These are phyloP conservation scores for Cochliopodium minus DNA, from an alignment of 208 protist genomes.

Conservation along the genomic window DNA sequence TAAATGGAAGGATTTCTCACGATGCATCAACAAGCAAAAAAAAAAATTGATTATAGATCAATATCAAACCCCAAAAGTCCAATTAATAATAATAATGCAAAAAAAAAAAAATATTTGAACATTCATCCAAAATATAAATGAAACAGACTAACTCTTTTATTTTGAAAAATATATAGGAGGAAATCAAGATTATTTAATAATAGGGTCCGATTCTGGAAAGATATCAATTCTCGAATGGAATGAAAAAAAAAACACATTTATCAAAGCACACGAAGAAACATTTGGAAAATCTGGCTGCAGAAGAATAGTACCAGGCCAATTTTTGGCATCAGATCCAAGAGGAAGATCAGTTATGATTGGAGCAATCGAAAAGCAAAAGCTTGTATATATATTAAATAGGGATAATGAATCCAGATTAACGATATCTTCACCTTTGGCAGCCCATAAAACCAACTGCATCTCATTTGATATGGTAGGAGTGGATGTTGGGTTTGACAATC, in stretches of 20 bases:
- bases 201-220: constrained; percentile 58
- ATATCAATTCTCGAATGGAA: constrained; percentile 55
- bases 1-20: too few relatives aligned
- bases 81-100: too few relatives aligned
- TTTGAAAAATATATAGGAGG: too few relatives aligned
- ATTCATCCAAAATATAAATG: too few relatives aligned
- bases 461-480: constrained; percentile 49
- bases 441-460: constrained; percentile 59
- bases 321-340: constrained; percentile 61
- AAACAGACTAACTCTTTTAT: neutral
- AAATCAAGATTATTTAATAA: constrained; percentile 55
- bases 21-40: too few relatives aligned
- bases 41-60: too few relatives aligned
- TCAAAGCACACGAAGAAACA: constrained; percentile 63
- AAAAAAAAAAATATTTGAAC: too few relatives aligned
- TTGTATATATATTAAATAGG: constrained; percentile 75
- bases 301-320: constrained; percentile 68
- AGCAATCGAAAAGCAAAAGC: constrained; percentile 75
- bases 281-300: constrained; percentile 66
- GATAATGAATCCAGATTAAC: constrained; percentile 49
- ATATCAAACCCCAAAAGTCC: too few relatives aligned
- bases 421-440: constrained; percentile 72
- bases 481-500: constrained; percentile 80
- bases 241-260: constrained; percentile 33
- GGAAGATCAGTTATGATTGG: constrained; percentile 73